Conservation (phyloP, 2,329 filamentous ascomycete genomes). For the Ophiostoma triangulosporum region DNA sequence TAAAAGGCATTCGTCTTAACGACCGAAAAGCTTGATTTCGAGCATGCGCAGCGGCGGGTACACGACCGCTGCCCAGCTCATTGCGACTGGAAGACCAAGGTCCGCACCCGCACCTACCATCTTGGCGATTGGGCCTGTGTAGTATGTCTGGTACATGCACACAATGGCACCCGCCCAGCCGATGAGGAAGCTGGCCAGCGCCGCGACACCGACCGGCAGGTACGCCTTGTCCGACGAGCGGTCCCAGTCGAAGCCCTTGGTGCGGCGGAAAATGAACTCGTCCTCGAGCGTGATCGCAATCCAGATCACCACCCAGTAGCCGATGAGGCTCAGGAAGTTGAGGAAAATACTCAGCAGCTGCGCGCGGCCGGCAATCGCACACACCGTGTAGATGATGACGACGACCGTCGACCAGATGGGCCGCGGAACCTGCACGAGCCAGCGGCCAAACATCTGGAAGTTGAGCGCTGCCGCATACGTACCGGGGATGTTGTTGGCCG, state of each 20-base stretch:
- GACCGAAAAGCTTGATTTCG: slow-evolving; percentile 14
- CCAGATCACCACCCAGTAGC: slow-evolving; percentile 56
- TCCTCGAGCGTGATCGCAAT: slow-evolving; percentile 49
- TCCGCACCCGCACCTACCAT: slow-evolving; percentile 14
- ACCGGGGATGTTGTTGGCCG: slow-evolving; percentile 52
- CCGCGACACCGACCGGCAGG: slow-evolving; percentile 49
- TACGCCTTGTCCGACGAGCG: slow-evolving; percentile 45
- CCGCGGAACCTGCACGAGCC: slow-evolving; percentile 44
- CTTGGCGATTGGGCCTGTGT: slow-evolving; percentile 39
- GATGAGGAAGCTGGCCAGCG: slow-evolving; percentile 45
- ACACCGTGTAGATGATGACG: slow-evolving; percentile 49
- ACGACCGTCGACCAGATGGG: slow-evolving; percentile 51
- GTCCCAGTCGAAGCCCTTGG: slow-evolving; percentile 42
- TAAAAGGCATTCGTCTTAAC: too few relatives aligned
- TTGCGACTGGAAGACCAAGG: slow-evolving; percentile 17
- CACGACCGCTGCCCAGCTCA: slow-evolving; percentile 15
- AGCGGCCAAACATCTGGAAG: slow-evolving; percentile 50
- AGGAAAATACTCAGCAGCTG: slow-evolving; percentile 51
- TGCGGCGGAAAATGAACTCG: slow-evolving; percentile 45
- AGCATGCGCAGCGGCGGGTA: slow-evolving; percentile 16
- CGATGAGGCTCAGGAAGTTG: slow-evolving; percentile 58
- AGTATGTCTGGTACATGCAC: slow-evolving; percentile 59
- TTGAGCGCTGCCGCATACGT: slow-evolving; percentile 54
- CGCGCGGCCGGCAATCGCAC: slow-evolving; percentile 47
- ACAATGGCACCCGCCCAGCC: slow-evolving; percentile 53